These are phyloP conservation scores for Neocucurbitaria cava DNA, from an alignment of 2,329 filamentous ascomycete genomes.

Conservation along the genomic window DNA sequence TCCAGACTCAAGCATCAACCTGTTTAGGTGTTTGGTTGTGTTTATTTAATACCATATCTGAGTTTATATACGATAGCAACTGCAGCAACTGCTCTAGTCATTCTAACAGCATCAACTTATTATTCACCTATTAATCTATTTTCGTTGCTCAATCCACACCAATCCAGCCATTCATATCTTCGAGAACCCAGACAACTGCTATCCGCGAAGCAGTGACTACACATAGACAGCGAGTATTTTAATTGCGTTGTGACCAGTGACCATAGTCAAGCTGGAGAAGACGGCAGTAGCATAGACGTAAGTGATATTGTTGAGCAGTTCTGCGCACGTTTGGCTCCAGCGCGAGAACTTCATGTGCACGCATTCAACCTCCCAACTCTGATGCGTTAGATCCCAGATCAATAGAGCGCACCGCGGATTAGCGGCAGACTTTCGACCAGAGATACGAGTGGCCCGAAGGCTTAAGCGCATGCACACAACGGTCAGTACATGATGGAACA, in stretches of 20 bases:
- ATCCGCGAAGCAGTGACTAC: background rate
- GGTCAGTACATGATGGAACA: slow-evolving; percentile 1
- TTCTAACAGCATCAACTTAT: too few relatives aligned
- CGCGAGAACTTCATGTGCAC: background rate
- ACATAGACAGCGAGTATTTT: slow-evolving; percentile 1
- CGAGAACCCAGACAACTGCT: background rate
- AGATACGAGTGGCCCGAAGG: background rate
- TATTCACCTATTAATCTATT: too few relatives aligned
- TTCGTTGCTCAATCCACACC: too few relatives aligned
- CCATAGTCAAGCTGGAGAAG: slow-evolving; percentile 4
- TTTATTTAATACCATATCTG: too few relatives aligned
- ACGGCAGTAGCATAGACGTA: slow-evolving; percentile 7
- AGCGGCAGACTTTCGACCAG: background rate
- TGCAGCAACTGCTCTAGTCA: too few relatives aligned
- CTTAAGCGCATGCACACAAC: slow-evolving; percentile 3
- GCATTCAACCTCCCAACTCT: background rate
- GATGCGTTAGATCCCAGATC: background rate
- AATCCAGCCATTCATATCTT: background rate
- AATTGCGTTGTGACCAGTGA: slow-evolving; percentile 2
- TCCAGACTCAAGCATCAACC: too few relatives aligned
- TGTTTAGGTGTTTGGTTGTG: too few relatives aligned
- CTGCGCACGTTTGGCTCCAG: slow-evolving; percentile 1
- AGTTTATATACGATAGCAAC: too few relatives aligned
- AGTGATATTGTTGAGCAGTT: slow-evolving; percentile 6
- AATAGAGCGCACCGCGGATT: too few relatives aligned